Conservation (phyloP, 129 eudicot genomes). For the Deinandra increscens region DNA sequence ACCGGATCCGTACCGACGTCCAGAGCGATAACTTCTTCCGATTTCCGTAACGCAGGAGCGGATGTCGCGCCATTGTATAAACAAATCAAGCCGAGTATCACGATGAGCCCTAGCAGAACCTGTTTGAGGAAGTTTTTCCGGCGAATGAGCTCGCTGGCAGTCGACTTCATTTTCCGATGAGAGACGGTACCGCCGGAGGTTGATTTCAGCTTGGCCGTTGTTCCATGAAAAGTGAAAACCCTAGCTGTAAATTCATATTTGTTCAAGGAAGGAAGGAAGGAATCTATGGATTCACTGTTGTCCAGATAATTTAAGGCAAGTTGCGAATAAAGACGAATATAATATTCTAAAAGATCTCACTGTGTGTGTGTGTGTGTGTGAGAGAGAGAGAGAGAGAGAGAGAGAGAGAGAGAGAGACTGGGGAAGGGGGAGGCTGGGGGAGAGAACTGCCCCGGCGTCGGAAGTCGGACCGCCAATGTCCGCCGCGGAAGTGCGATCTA, state of each 20-base stretch:
- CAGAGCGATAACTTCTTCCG: constrained; percentile 31
- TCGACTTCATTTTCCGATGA: constrained; percentile 43
- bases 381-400: not conserved
- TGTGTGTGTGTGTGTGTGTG: constrained; percentile 8
- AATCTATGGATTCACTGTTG: constrained; percentile 20
- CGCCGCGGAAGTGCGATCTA: constrained; percentile 11
- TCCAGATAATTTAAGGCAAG: constrained; percentile 6
- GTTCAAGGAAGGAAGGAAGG: constrained; percentile 28
- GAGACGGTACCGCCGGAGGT: not conserved
- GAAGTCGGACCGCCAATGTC: constrained; percentile 31
- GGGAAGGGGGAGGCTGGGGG: no score
- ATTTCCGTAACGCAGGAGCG: constrained; percentile 44
- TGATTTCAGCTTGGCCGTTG: constrained; percentile 15
- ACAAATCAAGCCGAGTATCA: constrained; percentile 57
- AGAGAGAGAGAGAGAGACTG: no score
- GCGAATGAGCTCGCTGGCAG: constrained; percentile 39
- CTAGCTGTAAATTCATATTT: constrained; percentile 34
- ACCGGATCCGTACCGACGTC: constrained; percentile 66
- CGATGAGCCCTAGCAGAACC: constrained; percentile 41
- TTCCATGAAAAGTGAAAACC: constrained; percentile 30
- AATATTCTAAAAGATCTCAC: constrained; percentile 13
- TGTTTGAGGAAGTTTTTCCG: constrained; percentile 41
- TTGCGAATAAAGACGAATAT: not conserved
- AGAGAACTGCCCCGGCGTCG: constrained; percentile 16
- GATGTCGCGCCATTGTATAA: constrained; percentile 51